Conservation (phyloP, 106 monocot species). For the Narthecium ossifragum region DNA sequence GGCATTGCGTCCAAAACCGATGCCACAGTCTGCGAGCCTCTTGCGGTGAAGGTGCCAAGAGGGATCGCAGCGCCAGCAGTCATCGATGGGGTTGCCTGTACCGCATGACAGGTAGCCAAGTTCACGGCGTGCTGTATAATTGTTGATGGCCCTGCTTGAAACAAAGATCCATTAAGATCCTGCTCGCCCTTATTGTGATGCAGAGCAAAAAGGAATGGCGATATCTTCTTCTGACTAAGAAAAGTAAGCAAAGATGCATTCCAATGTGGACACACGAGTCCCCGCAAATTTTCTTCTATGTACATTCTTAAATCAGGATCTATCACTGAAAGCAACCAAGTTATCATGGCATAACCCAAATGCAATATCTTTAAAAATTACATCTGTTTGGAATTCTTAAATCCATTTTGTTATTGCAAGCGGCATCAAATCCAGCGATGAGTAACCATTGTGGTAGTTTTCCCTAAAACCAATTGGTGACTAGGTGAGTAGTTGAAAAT, state of each 20-base stretch:
- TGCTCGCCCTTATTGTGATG: neutral
- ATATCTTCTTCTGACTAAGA: neutral
- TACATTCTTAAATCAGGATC: no score
- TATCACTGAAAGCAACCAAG: no score
- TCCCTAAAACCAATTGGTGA: no score
- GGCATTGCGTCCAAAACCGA: conserved; percentile 11
- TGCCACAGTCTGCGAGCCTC: conserved; percentile 12
- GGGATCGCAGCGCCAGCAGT: conserved; percentile 21
- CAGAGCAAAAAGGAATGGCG: neutral
- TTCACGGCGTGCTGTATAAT: conserved; percentile 4
- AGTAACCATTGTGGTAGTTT: neutral
- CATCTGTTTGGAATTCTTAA: neutral
- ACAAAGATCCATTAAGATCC: neutral
- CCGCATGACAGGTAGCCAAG: conserved; percentile 10
- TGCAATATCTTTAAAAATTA: no score
- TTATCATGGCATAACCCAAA: no score
- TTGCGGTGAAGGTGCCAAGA: conserved; percentile 9
- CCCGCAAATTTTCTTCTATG: no score
- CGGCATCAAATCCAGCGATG: neutral
- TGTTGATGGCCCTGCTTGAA: neutral
- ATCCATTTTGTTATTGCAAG: neutral
- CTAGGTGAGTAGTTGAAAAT: no score
- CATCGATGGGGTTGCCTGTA: conserved; percentile 18
- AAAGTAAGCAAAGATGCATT: neutral
- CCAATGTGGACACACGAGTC: no score